These are phyloP conservation scores for Acanthamoeba rhysodes DNA, from an alignment of 208 protist species.

Conservation along the genomic window DNA sequence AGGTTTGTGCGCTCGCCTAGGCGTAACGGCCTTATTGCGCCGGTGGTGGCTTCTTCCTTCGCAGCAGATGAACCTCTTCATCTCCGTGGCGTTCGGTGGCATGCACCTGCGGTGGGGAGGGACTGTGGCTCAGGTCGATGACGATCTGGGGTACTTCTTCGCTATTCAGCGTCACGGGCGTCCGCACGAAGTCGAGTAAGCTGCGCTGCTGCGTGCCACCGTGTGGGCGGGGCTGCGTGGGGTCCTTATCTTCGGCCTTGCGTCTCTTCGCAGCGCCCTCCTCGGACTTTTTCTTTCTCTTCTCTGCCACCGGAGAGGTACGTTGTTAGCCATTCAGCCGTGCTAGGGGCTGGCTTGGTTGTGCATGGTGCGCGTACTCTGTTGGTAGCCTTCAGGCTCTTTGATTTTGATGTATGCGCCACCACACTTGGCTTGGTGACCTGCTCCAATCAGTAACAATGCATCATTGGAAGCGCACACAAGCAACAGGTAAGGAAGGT, in stretches of 20 bases:
- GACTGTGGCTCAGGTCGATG: too few species aligned
- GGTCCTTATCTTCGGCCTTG: neutral
- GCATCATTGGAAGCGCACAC: too few species aligned
- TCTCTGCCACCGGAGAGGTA: too few species aligned
- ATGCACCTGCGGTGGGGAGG: too few species aligned
- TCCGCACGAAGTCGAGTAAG: neutral
- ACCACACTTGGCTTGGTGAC: constrained; percentile 68
- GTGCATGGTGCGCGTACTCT: neutral
- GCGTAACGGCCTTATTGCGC: too few species aligned
- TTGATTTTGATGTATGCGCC: constrained; percentile 65
- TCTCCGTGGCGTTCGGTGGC: too few species aligned
- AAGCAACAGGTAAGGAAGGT: neutral
- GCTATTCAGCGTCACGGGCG: too few species aligned
- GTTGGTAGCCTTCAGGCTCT: constrained; percentile 30
- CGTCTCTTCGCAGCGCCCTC: neutral
- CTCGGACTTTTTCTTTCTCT: neutral
- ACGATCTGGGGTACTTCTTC: neutral
- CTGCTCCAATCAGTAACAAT: too few species aligned
- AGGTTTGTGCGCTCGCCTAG: too few species aligned
- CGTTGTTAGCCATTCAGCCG: neutral
- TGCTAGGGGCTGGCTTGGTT: neutral
- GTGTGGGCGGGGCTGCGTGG: neutral
- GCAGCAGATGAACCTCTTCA: too few species aligned
- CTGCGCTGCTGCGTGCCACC: neutral
- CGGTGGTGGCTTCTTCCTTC: too few species aligned